phyloP scores from a whole-genome alignment of 805 yeast genomes.

The Spathaspora sp. region DNA sequence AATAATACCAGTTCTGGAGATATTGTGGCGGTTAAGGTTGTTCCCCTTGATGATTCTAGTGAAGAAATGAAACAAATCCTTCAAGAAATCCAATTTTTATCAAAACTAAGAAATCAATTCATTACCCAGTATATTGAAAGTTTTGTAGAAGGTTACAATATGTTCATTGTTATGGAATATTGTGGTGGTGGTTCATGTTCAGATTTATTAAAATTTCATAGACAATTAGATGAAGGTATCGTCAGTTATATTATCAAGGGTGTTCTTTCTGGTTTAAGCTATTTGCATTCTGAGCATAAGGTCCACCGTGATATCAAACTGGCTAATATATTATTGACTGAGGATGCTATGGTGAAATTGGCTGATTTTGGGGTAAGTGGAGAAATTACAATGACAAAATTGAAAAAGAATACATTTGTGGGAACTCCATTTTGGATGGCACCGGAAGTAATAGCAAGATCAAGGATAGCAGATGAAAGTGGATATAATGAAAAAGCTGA shows the following conservation, averaged over 20 bases:
- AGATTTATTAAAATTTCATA: constrained; percentile 60
- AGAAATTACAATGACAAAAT: constrained; percentile 56
- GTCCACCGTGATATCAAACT: constrained; percentile 91
- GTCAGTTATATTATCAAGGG: constrained; percentile 62
- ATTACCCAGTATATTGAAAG: constrained; percentile 66
- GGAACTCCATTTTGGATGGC: constrained; percentile 99
- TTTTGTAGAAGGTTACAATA: constrained; percentile 55
- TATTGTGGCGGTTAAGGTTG: constrained; percentile 79
- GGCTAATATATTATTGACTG: constrained; percentile 79
- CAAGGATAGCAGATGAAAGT: constrained; percentile 74
- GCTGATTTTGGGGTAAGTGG: constrained; percentile 96
- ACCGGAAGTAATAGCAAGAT: constrained; percentile 77
- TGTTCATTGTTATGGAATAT: constrained; percentile 93
- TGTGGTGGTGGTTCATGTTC: constrained; percentile 94
- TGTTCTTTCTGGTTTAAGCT: constrained; percentile 66
- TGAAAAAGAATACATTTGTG: constrained; percentile 70
- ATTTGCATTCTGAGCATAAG: constrained; percentile 69
- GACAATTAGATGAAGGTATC: constrained; percentile 52
- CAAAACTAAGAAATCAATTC: constrained; percentile 59
- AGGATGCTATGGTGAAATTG: constrained; percentile 65
- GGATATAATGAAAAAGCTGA: constrained; percentile 88
- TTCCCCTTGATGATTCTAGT: constrained; percentile 73
- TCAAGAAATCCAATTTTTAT: constrained; percentile 75
- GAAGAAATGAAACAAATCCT: constrained; percentile 71
- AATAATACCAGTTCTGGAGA: constrained; percentile 17